phyloP scores from a whole-genome alignment of 352 stramenopile species.

The Globisporangium spinosum region DNA sequence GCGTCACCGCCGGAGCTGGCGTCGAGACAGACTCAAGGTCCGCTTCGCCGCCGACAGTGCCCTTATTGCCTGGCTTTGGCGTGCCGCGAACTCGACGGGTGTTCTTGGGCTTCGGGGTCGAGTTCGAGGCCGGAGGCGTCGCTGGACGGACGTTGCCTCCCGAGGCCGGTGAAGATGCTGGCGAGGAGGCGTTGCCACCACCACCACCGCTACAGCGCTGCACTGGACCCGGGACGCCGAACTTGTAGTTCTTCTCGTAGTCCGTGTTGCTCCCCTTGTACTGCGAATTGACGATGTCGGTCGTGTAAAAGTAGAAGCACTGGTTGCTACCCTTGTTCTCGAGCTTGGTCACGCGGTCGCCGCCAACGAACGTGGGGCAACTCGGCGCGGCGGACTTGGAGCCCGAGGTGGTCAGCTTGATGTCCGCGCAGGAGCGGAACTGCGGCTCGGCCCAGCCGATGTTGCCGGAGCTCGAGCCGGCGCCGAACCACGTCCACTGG shows the following conservation, averaged over 20 bases:
- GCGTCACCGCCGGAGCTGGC: background rate
- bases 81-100: background rate
- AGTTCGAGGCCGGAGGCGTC: background rate
- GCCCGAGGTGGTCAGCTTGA: slow-evolving; percentile 39
- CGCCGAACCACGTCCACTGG: slow-evolving; percentile 53
- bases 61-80: background rate
- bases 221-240: slow-evolving; percentile 41
- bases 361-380: slow-evolving; percentile 47
- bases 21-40: background rate
- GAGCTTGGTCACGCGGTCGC: slow-evolving; percentile 49
- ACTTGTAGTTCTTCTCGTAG: slow-evolving; percentile 44
- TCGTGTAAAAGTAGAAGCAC: slow-evolving; percentile 65
- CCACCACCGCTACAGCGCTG: slow-evolving; percentile 30
- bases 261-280: slow-evolving; percentile 42
- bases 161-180: background rate
- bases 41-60: background rate
- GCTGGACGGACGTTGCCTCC: background rate
- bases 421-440: slow-evolving; percentile 54
- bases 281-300: slow-evolving; percentile 34
- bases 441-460: slow-evolving; percentile 43
- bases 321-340: slow-evolving; percentile 30
- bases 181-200: background rate
- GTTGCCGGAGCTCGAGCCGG: slow-evolving; percentile 48
- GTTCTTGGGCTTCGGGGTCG: background rate
- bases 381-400: slow-evolving; percentile 25